A percentile compares a stretch with the other conserved stretches of the same genome.
Conservation (phyloP, 768 basidiomycete species). For the Boletus tomentosulus region DNA sequence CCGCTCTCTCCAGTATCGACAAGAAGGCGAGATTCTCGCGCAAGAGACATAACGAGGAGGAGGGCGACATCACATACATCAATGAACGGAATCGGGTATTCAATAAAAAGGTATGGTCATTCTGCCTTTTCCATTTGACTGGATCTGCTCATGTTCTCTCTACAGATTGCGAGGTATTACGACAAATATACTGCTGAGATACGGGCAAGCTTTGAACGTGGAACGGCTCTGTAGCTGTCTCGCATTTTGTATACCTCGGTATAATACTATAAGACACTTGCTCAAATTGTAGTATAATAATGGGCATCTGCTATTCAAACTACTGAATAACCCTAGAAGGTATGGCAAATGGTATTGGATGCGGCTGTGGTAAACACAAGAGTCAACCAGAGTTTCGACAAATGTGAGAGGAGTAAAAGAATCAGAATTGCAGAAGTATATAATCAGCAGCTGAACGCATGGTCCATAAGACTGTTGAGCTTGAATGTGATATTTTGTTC, state of each 20-base stretch:
- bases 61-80: constrained; percentile 98
- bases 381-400: not conserved
- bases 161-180: constrained; percentile 87
- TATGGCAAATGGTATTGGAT: not conserved
- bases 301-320: not conserved
- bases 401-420: not conserved
- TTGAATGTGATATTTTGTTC: constrained; percentile 42
- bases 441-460: constrained; percentile 38
- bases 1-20: constrained; percentile 57
- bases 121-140: not conserved
- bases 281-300: constrained; percentile 1
- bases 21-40: constrained; percentile 88
- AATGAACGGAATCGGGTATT: constrained; percentile 97
- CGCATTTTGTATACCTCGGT: constrained; percentile 11
- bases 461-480: constrained; percentile 47
- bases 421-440: constrained; percentile 45
- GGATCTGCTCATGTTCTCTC: not conserved
- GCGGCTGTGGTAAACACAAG: not conserved
- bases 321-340: not conserved
- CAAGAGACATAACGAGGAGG: constrained; percentile 85
- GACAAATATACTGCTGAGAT: constrained; percentile 97
- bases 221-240: constrained; percentile 72
- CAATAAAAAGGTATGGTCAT: constrained; percentile 79
- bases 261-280: constrained; percentile 4
- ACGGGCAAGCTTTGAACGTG: constrained; percentile 95